Evolutionary conservation across 2,329 filamentous ascomycete species (phyloP).

Genomic region (Monosporascus sp.): DNA sequence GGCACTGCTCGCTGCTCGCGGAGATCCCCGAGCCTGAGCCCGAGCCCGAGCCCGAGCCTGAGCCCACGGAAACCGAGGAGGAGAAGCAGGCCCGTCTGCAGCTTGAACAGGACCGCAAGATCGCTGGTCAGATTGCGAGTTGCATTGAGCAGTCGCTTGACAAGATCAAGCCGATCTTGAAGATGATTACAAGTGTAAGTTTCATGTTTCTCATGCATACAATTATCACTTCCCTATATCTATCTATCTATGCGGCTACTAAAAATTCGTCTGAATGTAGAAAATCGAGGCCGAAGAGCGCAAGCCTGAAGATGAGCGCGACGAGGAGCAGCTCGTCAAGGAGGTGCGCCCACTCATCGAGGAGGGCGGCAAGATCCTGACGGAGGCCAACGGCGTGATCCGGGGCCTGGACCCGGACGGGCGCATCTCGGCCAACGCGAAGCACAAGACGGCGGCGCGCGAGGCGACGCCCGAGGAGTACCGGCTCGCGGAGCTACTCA

Average conservation of each 20-base stretch:
- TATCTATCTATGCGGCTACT: constrained; percentile 6
- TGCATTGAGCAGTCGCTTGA: constrained; percentile 77
- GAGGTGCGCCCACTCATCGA: constrained; percentile 85
- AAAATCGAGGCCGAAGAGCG: constrained; percentile 75
- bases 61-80: constrained; percentile 49
- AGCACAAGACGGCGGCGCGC: constrained; percentile 68
- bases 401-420: constrained; percentile 87
- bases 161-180: constrained; percentile 77
- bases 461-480: constrained; percentile 82
- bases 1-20: constrained; percentile 62
- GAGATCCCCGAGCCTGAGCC: constrained; percentile 40
- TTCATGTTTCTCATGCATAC: too few species aligned
- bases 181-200: constrained; percentile 73
- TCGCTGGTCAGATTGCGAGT: constrained; percentile 68
- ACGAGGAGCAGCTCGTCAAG: constrained; percentile 83
- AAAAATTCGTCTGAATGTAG: constrained; percentile 34
- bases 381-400: constrained; percentile 81
- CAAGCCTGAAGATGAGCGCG: constrained; percentile 78
- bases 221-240: not conserved
- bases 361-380: constrained; percentile 74
- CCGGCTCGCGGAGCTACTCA: constrained; percentile 75
- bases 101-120: constrained; percentile 63
- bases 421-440: constrained; percentile 76
- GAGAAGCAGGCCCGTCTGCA: constrained; percentile 50
- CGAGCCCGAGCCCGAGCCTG: constrained; percentile 34